Evolutionary conservation across 352 stramenopile species (phyloP).

Genomic region (Elongisporangium prolatum): DNA sequence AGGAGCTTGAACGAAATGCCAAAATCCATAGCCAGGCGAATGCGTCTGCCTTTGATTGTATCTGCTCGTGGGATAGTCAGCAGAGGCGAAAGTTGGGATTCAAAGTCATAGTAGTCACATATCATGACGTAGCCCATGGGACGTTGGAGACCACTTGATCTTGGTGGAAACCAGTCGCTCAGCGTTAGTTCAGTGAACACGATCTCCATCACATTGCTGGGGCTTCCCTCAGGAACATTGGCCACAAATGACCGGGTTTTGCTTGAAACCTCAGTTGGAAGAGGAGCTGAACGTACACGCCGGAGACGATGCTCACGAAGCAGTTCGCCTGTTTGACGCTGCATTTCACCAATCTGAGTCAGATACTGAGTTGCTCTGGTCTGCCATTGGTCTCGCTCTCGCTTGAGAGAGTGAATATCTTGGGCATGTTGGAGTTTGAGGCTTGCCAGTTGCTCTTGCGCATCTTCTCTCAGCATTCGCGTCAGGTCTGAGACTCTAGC

Average conservation of each 20-base stretch:
- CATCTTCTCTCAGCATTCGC: constrained; percentile 20
- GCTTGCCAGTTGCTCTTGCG: constrained; percentile 17
- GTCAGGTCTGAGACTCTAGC: constrained; percentile 18
- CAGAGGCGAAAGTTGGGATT: constrained; percentile 28
- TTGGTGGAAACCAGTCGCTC: not conserved
- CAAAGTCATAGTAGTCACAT: constrained; percentile 43
- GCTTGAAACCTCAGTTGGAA: not conserved
- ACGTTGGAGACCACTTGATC: not conserved
- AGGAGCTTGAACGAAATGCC: constrained; percentile 26
- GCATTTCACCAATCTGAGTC: constrained; percentile 15
- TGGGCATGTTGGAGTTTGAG: constrained; percentile 12
- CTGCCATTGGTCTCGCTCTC: constrained; percentile 15
- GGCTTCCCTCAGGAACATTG: not conserved
- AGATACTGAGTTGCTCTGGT: constrained; percentile 17
- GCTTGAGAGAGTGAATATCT: constrained; percentile 13
- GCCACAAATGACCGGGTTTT: not conserved
- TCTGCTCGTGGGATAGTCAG: constrained; percentile 3
- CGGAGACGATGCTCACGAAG: not conserved
- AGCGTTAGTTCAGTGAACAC: constrained; percentile 8
- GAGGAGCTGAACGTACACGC: not conserved
- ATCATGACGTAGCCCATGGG: constrained; percentile 13
- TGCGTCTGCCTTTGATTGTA: not conserved
- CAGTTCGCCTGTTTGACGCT: constrained; percentile 12
- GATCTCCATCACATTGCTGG: constrained; percentile 13
- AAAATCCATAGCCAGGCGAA: constrained; percentile 16